Conservation (phyloP, 176 grass and related monocot species). For the Avena atlantica region DNA sequence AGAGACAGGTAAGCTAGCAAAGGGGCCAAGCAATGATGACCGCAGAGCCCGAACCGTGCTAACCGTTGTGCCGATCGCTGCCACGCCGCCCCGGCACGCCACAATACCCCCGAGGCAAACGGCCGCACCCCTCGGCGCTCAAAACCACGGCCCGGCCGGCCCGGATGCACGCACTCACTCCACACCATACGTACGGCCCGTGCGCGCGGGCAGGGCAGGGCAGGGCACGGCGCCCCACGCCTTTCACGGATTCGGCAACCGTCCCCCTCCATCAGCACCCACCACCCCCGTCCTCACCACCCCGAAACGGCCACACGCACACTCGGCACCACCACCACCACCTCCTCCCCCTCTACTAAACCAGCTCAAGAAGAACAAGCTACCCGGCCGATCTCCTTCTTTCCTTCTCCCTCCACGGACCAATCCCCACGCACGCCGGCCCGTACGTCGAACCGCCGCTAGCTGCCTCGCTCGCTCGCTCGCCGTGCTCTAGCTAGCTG, state of each 20-base stretch:
- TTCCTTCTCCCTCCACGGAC: background rate
- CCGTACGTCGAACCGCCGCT: no score
- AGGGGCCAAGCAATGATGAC: background rate
- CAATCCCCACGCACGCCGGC: no score
- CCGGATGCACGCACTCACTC: background rate
- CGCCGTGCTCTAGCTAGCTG: no score
- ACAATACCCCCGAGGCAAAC: background rate
- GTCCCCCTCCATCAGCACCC: slow-evolving; percentile 44
- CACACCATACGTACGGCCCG: slow-evolving; percentile 20
- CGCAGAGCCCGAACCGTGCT: slow-evolving; percentile 56
- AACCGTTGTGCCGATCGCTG: slow-evolving; percentile 49
- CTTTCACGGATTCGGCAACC: slow-evolving; percentile 83
- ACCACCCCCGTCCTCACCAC: slow-evolving; percentile 31
- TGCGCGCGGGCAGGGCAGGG: background rate
- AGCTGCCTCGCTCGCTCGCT: no score
- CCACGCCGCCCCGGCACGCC: background rate
- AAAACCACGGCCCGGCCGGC: slow-evolving; percentile 12
- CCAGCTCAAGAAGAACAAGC: background rate
- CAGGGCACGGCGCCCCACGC: slow-evolving; percentile 16
- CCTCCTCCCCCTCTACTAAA: background rate
- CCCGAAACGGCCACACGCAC: slow-evolving; percentile 45
- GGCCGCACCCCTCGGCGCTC: background rate
- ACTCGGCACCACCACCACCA: slow-evolving; percentile 3
- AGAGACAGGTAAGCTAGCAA: background rate
- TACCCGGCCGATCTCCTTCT: background rate